Evolutionary conservation across 345 rosid genomes (phyloP).

Genomic region (Eucalyptus polyanthemos): DNA sequence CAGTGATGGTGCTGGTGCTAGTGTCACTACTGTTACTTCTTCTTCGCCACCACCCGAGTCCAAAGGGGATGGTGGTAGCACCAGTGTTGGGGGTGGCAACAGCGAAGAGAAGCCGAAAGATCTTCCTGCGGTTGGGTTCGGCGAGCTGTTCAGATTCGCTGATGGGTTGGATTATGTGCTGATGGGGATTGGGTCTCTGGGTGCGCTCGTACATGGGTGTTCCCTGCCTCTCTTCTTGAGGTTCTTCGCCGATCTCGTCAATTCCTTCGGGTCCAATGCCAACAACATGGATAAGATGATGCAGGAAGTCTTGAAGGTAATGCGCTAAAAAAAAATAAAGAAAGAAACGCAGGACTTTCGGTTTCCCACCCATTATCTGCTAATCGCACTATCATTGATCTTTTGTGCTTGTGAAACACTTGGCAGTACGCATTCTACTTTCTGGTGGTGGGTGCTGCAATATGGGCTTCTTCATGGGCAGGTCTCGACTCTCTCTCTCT

Average conservation of each 20-base stretch:
- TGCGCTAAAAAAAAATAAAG: not conserved
- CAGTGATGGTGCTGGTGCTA: not conserved
- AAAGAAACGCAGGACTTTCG: not conserved
- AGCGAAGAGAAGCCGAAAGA: constrained; percentile 35
- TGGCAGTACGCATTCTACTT: constrained; percentile 94
- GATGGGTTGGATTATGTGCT: constrained; percentile 84
- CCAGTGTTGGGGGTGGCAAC: not conserved
- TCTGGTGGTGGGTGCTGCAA: constrained; percentile 95
- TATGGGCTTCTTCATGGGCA: constrained; percentile 99
- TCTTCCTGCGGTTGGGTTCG: constrained; percentile 51
- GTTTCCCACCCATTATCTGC: not conserved
- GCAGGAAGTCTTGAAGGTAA: constrained; percentile 94
- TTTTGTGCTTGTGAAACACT: not conserved
- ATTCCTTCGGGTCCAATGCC: constrained; percentile 94
- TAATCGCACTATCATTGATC: not conserved
- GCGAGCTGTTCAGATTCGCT: constrained; percentile 91
- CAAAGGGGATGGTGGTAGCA: not conserved
- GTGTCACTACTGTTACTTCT: not conserved
- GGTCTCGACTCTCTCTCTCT: constrained; percentile 15
- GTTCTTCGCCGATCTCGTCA: constrained; percentile 98
- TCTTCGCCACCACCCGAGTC: not conserved
- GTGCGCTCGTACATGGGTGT: constrained; percentile 93
- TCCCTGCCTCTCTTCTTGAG: constrained; percentile 88
- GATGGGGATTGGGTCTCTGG: constrained; percentile 95
- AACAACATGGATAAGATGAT: constrained; percentile 88